Base-by-base conservation (phyloP, 805 yeast genomes). In the Ogataea dorogensis region DNA sequence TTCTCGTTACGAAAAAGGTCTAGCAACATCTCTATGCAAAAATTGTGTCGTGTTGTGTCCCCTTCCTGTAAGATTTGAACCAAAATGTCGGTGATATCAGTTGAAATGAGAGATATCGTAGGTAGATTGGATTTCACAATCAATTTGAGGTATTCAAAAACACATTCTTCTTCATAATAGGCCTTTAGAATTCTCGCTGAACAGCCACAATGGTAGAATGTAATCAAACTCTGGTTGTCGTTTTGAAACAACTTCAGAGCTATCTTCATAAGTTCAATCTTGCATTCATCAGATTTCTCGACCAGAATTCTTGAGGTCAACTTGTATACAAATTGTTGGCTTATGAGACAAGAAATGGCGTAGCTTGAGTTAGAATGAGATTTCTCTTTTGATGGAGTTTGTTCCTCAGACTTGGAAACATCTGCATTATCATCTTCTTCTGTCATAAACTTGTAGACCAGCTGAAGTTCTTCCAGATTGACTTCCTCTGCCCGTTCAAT, bases 121-220 rank as follows among this genome's bases (percentile, higher is more conserved):
- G 46, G 42, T 7, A 35, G 17, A 10, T 35, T 37, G 7, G 43
- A 36, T 19, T 27, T 33, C 14, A 44, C 34, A 21, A 44, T 29
- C 30, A 44, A 16, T 7, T 33, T 17, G 16, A 38, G 20, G 10
- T 37, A 36, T 27, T 30, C 32, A 13, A 44, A 21, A 10, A 41
- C 38, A 20, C 40, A 31, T 7, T 36, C 41, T 24, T 44, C 49
- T 6, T 24, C 24, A 7, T 37, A 34, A 19, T 14, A 36, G 17
- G 20, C 33, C 11, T 24, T 23, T 6, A 44, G 12, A 11, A 44
- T 29, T 8, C 25, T 35, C 8, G 42, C 24, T n/a, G 41, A 29
- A 28, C 50, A 41, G 2, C 52, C 52, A 31, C 46, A 46, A 17
- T 36, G 36, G 23, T 40, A 43, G 14, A 48, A 48, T 9, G 43